Conservation (phyloP, 2,329 filamentous ascomycete species). For the Alternaria rosae region DNA sequence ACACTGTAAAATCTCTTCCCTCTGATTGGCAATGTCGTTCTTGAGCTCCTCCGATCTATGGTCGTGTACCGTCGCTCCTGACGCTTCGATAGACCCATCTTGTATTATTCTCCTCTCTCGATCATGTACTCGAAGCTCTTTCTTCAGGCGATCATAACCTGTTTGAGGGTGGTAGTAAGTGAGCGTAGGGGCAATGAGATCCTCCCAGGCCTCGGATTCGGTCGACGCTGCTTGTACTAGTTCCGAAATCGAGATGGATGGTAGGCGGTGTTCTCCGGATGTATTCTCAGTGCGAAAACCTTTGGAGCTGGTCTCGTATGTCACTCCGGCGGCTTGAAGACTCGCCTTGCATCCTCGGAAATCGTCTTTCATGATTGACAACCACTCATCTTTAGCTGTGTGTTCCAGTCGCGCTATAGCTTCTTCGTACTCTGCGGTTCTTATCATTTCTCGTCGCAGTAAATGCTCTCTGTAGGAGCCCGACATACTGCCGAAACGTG, state of each 20-base stretch:
- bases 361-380: not conserved
- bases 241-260: not conserved
- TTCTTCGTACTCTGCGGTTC: not conserved
- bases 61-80: not conserved
- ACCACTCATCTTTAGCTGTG: not conserved
- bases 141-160: not conserved
- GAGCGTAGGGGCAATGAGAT: not conserved
- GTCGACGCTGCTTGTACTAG: not conserved
- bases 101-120: not conserved
- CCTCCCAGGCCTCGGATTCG: not conserved
- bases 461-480: not conserved
- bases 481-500: not conserved
- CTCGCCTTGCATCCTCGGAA: not conserved
- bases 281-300: not conserved
- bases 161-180: no score
- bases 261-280: fast-evolving
- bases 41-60: not conserved
- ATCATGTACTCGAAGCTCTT: not conserved
- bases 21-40: not conserved
- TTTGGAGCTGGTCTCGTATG: fast-evolving
- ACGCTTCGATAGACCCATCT: not conserved
- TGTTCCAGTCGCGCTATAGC: not conserved
- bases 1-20: not conserved
- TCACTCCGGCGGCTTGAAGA: not conserved
- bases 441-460: no score